phyloP scores from a whole-genome alignment of 257 asterid species.

The Paulownia fortunei region DNA sequence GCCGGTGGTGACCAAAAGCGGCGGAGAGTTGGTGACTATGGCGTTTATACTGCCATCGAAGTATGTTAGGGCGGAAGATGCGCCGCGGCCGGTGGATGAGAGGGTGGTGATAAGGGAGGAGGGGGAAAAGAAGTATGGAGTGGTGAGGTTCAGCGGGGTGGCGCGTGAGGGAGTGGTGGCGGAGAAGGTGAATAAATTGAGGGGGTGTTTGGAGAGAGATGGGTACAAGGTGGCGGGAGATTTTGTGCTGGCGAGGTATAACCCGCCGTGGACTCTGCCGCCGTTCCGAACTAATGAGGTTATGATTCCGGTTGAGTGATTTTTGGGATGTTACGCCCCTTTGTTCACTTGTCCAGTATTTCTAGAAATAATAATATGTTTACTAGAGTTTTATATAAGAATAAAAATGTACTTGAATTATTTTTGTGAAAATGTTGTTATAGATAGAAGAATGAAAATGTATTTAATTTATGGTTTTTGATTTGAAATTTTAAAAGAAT shows the following conservation, averaged over 20 bases:
- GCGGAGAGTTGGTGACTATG: constrained; percentile 70
- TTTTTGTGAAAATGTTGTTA: not conserved
- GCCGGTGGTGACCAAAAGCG: constrained; percentile 75
- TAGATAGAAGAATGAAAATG: too few species aligned
- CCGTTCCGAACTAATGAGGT: constrained; percentile 82
- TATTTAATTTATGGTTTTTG: too few species aligned
- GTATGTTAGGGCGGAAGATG: constrained; percentile 68
- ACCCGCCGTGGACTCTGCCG: constrained; percentile 95
- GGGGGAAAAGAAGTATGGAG: constrained; percentile 82
- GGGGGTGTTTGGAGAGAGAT: constrained; percentile 70
- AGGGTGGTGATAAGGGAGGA: constrained; percentile 79
- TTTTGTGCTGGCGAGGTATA: constrained; percentile 82
- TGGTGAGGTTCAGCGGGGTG: constrained; percentile 75
- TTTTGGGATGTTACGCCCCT: too few species aligned
- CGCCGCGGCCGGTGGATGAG: constrained; percentile 88
- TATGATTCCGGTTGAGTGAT: constrained; percentile 78
- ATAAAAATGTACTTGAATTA: too few species aligned
- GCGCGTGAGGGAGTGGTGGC: constrained; percentile 70
- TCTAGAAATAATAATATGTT: too few species aligned
- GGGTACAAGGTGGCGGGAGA: constrained; percentile 72
- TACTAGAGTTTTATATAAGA: too few species aligned
- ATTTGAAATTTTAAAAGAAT: too few species aligned
- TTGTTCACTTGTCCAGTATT: too few species aligned
- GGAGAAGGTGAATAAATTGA: constrained; percentile 67
- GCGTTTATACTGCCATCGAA: constrained; percentile 79